Percentiles rank a stretch among this genome's conserved stretches.
Evolutionary conservation across 441 rosid genomes (phyloP).

Genomic region (Gossypium trilobum): DNA sequence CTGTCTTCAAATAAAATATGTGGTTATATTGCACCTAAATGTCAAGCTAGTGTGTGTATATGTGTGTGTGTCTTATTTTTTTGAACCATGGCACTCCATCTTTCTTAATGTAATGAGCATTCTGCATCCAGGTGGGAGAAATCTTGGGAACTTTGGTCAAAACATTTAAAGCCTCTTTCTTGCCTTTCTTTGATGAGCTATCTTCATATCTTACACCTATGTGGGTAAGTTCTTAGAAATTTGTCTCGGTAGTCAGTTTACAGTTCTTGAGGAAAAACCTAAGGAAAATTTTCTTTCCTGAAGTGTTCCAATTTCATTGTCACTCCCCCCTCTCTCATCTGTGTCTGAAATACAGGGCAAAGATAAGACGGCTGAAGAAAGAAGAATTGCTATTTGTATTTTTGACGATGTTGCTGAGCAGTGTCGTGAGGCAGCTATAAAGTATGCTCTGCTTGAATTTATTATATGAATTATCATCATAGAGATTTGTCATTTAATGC

Average conservation of each 20-base stretch:
- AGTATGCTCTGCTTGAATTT: slow-evolving; percentile 39
- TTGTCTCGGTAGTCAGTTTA: background rate
- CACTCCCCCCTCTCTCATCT: background rate
- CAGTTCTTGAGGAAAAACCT: background rate
- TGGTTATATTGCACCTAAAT: background rate
- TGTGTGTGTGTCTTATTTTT: background rate
- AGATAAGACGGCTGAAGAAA: slow-evolving; percentile 96
- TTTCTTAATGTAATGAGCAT: slow-evolving; percentile 6
- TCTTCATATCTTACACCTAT: slow-evolving; percentile 92
- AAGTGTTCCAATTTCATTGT: background rate
- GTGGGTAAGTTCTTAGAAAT: slow-evolving; percentile 71
- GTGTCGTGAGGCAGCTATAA: slow-evolving; percentile 85
- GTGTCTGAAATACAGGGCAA: slow-evolving; percentile 49
- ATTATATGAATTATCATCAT: slow-evolving; percentile 10
- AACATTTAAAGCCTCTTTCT: slow-evolving; percentile 81
- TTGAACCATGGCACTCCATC: background rate
- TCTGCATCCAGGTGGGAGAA: slow-evolving; percentile 75
- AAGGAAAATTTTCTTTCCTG: background rate
- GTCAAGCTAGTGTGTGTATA: background rate
- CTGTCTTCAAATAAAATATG: slow-evolving; percentile 24
- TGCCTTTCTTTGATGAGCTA: slow-evolving; percentile 88
- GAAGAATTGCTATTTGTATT: slow-evolving; percentile 98
- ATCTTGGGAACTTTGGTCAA: slow-evolving; percentile 94
- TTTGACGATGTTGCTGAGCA: slow-evolving; percentile 99
- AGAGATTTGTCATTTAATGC: slow-evolving; percentile 15